These are phyloP conservation scores for Globisporangium cederbergense DNA, from an alignment of 352 stramenopile genomes.

Conservation along the genomic window DNA sequence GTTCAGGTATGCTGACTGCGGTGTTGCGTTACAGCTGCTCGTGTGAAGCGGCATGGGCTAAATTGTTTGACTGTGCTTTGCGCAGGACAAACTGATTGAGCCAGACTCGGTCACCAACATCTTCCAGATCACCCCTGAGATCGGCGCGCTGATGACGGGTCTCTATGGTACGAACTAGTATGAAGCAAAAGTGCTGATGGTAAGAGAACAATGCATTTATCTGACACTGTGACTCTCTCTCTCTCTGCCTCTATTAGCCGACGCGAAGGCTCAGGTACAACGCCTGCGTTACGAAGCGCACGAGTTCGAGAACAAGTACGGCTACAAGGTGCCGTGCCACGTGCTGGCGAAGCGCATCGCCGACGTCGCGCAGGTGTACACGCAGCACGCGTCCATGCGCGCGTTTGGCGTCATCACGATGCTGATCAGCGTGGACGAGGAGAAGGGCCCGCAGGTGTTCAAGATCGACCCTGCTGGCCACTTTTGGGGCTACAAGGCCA, in stretches of 20 bases:
- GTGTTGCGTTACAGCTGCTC: not conserved
- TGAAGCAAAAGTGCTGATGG: not conserved
- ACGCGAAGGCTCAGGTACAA: slow-evolving; percentile 92
- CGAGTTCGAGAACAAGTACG: slow-evolving; percentile 97
- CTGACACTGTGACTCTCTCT: not conserved
- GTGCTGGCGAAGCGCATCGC: slow-evolving; percentile 96
- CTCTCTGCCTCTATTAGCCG: slow-evolving; percentile 39
- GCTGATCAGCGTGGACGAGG: slow-evolving; percentile 97
- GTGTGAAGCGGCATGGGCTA: not conserved
- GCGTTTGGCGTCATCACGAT: slow-evolving; percentile 95
- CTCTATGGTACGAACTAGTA: slow-evolving; percentile 49
- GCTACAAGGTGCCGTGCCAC: slow-evolving; percentile 94
- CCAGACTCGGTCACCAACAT: slow-evolving; percentile 95
- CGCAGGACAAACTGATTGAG: slow-evolving; percentile 93
- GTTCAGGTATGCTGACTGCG: slow-evolving; percentile 74
- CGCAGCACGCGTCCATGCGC: slow-evolving; percentile 93
- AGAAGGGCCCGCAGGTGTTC: slow-evolving; percentile 96
- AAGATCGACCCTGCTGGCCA: slow-evolving; percentile 99
- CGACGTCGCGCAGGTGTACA: slow-evolving; percentile 96
- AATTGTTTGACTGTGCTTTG: not conserved
- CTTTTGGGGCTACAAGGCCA: slow-evolving; percentile 94
- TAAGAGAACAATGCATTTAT: not conserved
- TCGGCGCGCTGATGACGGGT: slow-evolving; percentile 95
- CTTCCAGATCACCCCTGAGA: slow-evolving; percentile 94
- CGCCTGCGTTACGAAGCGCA: slow-evolving; percentile 95